Evolutionary conservation across 1,284 basidiomycete species (phyloP).

Genomic region (Malassezia arunalokei): DNA sequence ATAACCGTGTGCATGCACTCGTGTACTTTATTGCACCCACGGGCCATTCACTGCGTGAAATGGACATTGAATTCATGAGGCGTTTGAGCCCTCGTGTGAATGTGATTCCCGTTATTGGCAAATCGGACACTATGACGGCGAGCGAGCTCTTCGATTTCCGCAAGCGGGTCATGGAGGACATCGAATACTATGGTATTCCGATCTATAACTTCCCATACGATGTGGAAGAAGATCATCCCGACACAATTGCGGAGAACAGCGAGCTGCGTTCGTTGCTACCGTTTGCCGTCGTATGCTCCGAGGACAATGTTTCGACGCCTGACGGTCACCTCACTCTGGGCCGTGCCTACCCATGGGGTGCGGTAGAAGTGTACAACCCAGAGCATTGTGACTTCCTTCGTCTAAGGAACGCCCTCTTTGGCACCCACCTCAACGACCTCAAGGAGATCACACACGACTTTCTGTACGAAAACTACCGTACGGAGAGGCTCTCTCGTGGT

Average conservation of each 20-base stretch:
- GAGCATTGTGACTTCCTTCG: conserved; percentile 94
- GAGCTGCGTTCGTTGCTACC: conserved; percentile 52
- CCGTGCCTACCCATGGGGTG: conserved; percentile 90
- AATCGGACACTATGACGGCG: conserved; percentile 78
- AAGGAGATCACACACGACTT: conserved; percentile 85
- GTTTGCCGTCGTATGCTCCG: conserved; percentile 93
- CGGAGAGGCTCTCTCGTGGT: conserved; percentile 88
- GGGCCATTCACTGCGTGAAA: conserved; percentile 79
- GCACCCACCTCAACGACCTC: conserved; percentile 84
- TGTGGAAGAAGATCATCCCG: conserved; percentile 93
- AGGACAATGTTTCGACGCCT: conserved; percentile 78
- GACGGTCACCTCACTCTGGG: conserved; percentile 82
- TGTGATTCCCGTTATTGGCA: conserved; percentile 96
- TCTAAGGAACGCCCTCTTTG: conserved; percentile 77
- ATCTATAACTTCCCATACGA: conserved; percentile 99
- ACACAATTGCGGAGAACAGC: conserved; percentile 87
- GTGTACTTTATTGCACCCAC: conserved; percentile 97
- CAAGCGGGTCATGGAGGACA: conserved; percentile 96
- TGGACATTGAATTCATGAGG: conserved; percentile 67
- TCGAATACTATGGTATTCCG: conserved; percentile 94
- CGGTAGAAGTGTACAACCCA: conserved; percentile 96
- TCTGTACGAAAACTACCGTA: conserved; percentile 80
- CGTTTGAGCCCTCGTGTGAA: conserved; percentile 57
- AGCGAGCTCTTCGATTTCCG: conserved; percentile 64
- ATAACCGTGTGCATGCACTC: conserved; percentile 76